Conservation (phyloP, 805 yeast species). For the Yarrowia yakushimensis region DNA sequence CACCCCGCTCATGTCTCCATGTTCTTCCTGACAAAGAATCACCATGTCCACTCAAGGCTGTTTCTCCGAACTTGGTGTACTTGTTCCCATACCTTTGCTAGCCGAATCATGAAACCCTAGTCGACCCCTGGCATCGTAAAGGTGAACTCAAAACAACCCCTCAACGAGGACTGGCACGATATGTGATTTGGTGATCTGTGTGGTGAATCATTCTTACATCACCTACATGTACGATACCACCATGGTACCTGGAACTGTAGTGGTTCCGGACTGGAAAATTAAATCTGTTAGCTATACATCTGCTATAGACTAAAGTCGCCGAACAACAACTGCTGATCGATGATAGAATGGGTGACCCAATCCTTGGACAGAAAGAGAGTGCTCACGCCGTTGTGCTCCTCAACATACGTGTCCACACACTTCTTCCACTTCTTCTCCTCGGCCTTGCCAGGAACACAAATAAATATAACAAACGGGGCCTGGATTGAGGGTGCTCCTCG, state of each 20-base stretch:
- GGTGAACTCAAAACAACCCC: neutral
- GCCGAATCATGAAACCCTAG: neutral
- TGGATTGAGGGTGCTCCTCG: neutral
- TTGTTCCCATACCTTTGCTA: neutral
- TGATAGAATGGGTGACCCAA: conserved; percentile 19
- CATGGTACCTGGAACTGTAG: too few species aligned
- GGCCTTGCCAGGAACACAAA: conserved; percentile 12
- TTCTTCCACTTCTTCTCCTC: conserved; percentile 22
- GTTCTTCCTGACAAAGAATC: neutral
- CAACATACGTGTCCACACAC: neutral
- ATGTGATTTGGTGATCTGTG: too few species aligned
- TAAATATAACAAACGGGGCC: conserved; percentile 12
- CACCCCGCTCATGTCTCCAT: neutral
- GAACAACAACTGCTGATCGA: neutral
- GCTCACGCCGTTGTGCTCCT: neutral
- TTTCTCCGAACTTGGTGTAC: neutral
- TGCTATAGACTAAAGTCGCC: neutral
- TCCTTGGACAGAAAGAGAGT: conserved; percentile 16
- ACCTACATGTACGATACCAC: too few species aligned
- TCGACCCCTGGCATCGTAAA: neutral
- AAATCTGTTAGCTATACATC: neutral
- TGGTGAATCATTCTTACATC: too few species aligned
- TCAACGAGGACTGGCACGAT: too few species aligned
- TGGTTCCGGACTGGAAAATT: too few species aligned
- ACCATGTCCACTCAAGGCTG: neutral